These are phyloP conservation scores for Phytophthora macrochlamydospora DNA, from an alignment of 352 stramenopile species.

Conservation along the genomic window DNA sequence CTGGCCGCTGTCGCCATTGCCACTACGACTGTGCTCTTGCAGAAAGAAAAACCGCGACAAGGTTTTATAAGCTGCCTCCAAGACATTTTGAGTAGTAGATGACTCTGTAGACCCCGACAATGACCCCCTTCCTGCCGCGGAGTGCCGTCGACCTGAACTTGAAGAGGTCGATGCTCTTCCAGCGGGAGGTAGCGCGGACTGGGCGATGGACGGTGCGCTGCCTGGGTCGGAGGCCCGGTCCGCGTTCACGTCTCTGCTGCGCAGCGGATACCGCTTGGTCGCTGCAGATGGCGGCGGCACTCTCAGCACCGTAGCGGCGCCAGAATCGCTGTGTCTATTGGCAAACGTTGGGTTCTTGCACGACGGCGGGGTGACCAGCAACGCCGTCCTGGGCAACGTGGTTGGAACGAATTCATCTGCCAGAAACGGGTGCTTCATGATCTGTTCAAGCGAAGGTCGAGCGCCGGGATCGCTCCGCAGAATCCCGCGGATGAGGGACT, in stretches of 20 bases:
- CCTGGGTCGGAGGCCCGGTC: conserved; percentile 39
- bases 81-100: conserved; percentile 28
- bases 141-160: conserved; percentile 12
- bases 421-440: conserved; percentile 84
- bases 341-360: conserved; percentile 46
- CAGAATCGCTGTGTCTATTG: conserved; percentile 24
- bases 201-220: conserved; percentile 10
- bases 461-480: conserved; percentile 71
- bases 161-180: conserved; percentile 20
- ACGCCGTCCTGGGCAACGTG: conserved; percentile 61
- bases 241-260: conserved; percentile 42
- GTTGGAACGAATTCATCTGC: conserved; percentile 56
- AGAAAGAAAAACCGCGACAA: conserved; percentile 73
- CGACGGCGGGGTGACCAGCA: conserved; percentile 74
- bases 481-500: conserved; percentile 78
- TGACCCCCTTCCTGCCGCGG: conserved; percentile 11
- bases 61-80: conserved; percentile 61
- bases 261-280: conserved; percentile 44
- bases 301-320: conserved; percentile 25
- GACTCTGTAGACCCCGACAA: conserved; percentile 9
- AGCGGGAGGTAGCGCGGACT: conserved; percentile 23
- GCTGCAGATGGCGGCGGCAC: conserved; percentile 23
- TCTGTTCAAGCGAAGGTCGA: conserved; percentile 74
- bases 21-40: conserved; percentile 47
- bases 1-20: conserved; percentile 30